Evolutionary conservation across 2,329 filamentous ascomycete genomes (phyloP), one percentile per base, ranked within the genome.

Genomic region (Mycocentrospora acerina): DNA sequence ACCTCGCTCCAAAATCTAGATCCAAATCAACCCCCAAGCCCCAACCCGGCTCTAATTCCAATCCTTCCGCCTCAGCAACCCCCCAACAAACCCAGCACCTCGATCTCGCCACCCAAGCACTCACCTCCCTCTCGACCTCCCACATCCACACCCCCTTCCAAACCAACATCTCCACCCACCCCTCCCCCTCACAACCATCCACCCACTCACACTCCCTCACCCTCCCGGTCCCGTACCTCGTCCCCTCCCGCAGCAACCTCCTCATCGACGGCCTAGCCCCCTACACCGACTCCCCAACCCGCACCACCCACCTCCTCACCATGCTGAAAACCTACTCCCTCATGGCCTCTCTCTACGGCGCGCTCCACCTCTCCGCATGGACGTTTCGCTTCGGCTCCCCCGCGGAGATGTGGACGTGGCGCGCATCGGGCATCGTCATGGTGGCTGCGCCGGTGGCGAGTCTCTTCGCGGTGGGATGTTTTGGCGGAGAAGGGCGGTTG

Each of bases 311-410:
- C 11, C 4, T 18, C 19, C 4, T 8, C 29, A 10, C 19, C 19
- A 22, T 22, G 19, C 19, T 22, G 9, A 33, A 32, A 16, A 22
- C 29, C 13, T 40, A 36, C 18, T 4, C 24, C 4, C 7, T 37
- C 11, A 27, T 37, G 19, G 16, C 6, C 9, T 7, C 13, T 2
- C 16, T 29, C 3, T 64, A 65, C 32, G 61, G 60, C 15, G 48
- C 49, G 27, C 26, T 59, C 10, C 59, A 64, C 32, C 32, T 60
- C 14, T 18, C 35, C 0, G 59, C 48, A 4, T 64, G 59, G 60
- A 46, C 44, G 8, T 45, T 40, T 14, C 14, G 40, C 7, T 66
- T 63, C 29, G 47, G 54, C 8, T 54, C 49, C 7, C 7, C 11
- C 0, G 29, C 40, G 3, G 62, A 64, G 34, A 38, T 32, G n/a